Evolutionary conservation across 495 filamentous ascomycete species (phyloP).

Genomic region (Trichoderma erinaceum): DNA sequence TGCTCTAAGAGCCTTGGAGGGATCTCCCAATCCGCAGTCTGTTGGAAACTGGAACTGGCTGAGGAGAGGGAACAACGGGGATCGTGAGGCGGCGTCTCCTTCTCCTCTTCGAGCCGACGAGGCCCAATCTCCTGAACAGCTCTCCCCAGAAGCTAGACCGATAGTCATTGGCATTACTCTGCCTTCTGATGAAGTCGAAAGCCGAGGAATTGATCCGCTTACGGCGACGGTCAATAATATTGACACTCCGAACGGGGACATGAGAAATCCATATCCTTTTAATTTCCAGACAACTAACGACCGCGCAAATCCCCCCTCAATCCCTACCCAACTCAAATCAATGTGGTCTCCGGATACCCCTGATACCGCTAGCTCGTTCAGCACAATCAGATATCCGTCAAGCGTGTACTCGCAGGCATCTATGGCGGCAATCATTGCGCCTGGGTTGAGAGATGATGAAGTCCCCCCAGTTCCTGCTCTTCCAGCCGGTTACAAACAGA

Average conservation of each 20-base stretch:
- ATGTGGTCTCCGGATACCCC: slow-evolving; percentile 55
- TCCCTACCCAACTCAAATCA: slow-evolving; percentile 57
- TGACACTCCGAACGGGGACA: slow-evolving; percentile 26
- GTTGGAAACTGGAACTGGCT: slow-evolving; percentile 40
- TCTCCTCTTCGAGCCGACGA: slow-evolving; percentile 21
- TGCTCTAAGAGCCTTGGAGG: slow-evolving; percentile 46
- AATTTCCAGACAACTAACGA: slow-evolving; percentile 21
- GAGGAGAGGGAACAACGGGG: slow-evolving; percentile 27
- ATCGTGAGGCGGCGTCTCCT: slow-evolving; percentile 26
- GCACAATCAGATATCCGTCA: slow-evolving; percentile 38
- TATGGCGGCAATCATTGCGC: slow-evolving; percentile 23
- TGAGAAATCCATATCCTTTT: slow-evolving; percentile 1
- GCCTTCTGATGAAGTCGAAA: slow-evolving; percentile 51
- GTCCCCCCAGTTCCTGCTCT: slow-evolving; percentile 60
- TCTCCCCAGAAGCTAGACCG: slow-evolving; percentile 69
- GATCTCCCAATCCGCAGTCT: slow-evolving; percentile 33
- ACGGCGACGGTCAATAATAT: slow-evolving; percentile 10
- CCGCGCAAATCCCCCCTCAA: slow-evolving; percentile 48
- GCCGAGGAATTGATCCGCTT: slow-evolving; percentile 44
- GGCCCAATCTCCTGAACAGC: slow-evolving; percentile 32
- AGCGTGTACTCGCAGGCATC: slow-evolving; percentile 65
- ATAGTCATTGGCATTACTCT: slow-evolving; percentile 77
- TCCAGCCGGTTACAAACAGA: slow-evolving; percentile 37
- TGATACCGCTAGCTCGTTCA: slow-evolving; percentile 28
- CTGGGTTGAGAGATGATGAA: slow-evolving; percentile 23